These are phyloP conservation scores for Castanopsis chinensis DNA, from an alignment of 306 rosid genomes.

Conservation along the genomic window DNA sequence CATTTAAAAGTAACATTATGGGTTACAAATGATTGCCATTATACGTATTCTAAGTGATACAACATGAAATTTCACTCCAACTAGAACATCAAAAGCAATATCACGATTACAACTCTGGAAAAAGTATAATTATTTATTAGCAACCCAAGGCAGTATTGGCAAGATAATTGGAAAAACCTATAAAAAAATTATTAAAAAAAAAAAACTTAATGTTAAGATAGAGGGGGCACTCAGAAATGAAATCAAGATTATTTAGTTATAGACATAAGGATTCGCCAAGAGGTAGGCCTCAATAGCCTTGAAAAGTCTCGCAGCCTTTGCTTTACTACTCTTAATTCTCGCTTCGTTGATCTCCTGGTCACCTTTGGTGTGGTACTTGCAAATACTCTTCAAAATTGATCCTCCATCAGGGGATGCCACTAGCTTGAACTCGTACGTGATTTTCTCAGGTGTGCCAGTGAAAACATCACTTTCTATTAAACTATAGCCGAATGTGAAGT, in stretches of 20 bases:
- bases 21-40: no score
- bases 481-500: constrained; percentile 21
- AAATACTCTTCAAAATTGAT: constrained; percentile 11
- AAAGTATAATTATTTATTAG: no score
- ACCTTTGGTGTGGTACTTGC: constrained; percentile 21
- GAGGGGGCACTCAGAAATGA: not conserved
- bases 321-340: constrained; percentile 15
- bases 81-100: no score
- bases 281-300: constrained; percentile 37
- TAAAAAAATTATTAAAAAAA: no score
- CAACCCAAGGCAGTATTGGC: no score
- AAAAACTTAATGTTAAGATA: no score
- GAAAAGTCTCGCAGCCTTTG: constrained; percentile 32
- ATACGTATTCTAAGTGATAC: no score
- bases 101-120: no score
- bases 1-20: no score
- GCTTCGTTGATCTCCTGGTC: not conserved
- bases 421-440: constrained; percentile 28
- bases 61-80: no score
- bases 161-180: no score
- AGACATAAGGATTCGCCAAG: constrained; percentile 44
- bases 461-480: constrained; percentile 25
- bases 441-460: constrained; percentile 26
- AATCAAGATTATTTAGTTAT: not conserved
- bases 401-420: constrained; percentile 32